Conservation (phyloP, 1,284 basidiomycete species). For the Vanrija sp. region DNA sequence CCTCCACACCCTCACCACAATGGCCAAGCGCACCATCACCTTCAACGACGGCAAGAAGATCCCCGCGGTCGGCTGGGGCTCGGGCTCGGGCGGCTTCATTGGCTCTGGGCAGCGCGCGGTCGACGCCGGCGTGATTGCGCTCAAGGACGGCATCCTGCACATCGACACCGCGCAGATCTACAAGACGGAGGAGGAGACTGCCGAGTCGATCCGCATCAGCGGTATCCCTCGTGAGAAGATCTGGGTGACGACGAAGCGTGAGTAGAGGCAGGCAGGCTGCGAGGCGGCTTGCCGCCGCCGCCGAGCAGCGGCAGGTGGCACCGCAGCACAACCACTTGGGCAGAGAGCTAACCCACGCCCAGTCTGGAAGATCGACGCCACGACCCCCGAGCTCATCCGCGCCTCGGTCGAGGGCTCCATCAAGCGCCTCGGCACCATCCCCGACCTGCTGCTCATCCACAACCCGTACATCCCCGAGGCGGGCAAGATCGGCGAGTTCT, state of each 20-base stretch:
- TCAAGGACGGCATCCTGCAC: constrained; percentile 42
- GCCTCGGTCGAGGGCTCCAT: constrained; percentile 24
- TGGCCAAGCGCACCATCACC: constrained; percentile 25
- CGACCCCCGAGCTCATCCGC: constrained; percentile 19
- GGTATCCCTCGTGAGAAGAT: constrained; percentile 50
- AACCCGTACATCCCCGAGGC: constrained; percentile 28
- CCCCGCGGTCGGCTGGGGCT: constrained; percentile 38
- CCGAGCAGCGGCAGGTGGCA: too few relatives aligned
- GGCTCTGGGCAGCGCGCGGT: constrained; percentile 16
- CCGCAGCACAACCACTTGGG: too few relatives aligned
- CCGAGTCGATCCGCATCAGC: constrained; percentile 46
- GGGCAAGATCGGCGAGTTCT: constrained; percentile 29
- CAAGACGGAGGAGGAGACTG: constrained; percentile 49
- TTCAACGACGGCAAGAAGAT: constrained; percentile 37
- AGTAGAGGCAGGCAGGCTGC: neutral
- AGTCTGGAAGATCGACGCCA: constrained; percentile 1
- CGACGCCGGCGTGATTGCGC: constrained; percentile 21
- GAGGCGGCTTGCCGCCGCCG: too few relatives aligned
- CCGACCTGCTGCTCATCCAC: constrained; percentile 38
- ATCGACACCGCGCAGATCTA: constrained; percentile 46
- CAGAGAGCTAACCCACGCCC: too few relatives aligned
- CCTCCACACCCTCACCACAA: neutral
- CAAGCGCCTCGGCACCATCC: constrained; percentile 24
- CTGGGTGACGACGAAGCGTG: constrained; percentile 56
- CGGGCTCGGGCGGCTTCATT: constrained; percentile 25